phyloP scores from a whole-genome alignment of 2,329 filamentous ascomycete species.

The Clarireedia homoeocarpa region DNA sequence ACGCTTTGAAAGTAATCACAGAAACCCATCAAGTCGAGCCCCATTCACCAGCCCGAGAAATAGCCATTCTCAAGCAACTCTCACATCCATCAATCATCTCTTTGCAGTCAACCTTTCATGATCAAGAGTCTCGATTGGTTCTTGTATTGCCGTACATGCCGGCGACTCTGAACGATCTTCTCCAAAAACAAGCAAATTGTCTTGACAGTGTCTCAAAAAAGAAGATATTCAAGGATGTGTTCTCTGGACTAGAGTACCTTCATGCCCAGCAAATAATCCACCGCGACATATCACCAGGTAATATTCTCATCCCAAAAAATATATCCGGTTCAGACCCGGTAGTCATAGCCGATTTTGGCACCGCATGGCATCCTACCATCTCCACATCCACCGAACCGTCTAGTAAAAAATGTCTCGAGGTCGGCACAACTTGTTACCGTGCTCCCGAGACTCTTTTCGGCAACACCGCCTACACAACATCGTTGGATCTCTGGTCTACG shows the following conservation, averaged over 20 bases:
- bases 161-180: conserved; percentile 60
- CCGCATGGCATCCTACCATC: conserved; percentile 65
- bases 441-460: conserved; percentile 89
- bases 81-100: conserved; percentile 53
- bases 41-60: conserved; percentile 76
- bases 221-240: conserved; percentile 55
- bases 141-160: conserved; percentile 82
- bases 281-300: conserved; percentile 88
- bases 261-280: conserved; percentile 77
- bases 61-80: conserved; percentile 59
- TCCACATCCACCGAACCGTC: conserved; percentile 50
- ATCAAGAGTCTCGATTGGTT: conserved; percentile 63
- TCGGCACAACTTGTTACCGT: conserved; percentile 87
- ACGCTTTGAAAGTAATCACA: conserved; percentile 78
- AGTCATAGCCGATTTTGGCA: conserved; percentile 85
- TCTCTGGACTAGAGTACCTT: conserved; percentile 62
- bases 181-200: conserved; percentile 41
- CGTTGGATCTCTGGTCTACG: conserved; percentile 83
- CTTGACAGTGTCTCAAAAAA: conserved; percentile 19
- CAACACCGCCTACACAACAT: conserved; percentile 59
- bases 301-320: conserved; percentile 58
- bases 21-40: conserved; percentile 67
- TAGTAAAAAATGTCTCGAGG: conserved; percentile 74
- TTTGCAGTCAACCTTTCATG: conserved; percentile 65
- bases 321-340: conserved; percentile 58